Evolutionary conservation across 2,329 filamentous ascomycete species (phyloP), one percentile per base, ranked within the genome.

Genomic region (Phoma sp.): DNA sequence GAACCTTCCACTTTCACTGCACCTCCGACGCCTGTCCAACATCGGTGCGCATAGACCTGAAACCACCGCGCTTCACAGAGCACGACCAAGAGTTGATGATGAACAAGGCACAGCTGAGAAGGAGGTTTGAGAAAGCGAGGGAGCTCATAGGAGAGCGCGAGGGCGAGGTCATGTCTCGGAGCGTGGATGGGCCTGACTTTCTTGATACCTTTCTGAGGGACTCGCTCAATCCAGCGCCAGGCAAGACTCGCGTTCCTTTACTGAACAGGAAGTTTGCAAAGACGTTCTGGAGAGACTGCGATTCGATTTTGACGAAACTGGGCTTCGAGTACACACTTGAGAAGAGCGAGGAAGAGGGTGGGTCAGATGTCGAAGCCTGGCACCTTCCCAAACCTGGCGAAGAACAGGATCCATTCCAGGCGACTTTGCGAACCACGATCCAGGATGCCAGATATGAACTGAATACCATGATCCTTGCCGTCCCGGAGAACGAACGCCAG

Each of bases 241-340:
- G 78, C 28, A 82, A 80, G 61, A 80, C 81, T 59, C 72, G 77
- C 37, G 86, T 90, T 61, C 81, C 82, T 5, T 76, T 81, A 7
- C 72, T 81, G 14, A 90, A 90, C 65, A 86, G 87, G 67, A 83
- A 83, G 51, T 90, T 88, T 60, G 77, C 84, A 62, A 78, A 84
- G 56, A 82, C 82, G 2, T 88, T 89, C 68, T 87, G 85, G 9
- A 75, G 81, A 34, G 84, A 87, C 42, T 90, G 86, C 67, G 78
- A 80, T 59, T 76, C 79, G 10, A 68, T 90, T 23, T 74, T 90
- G 15, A 76, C 81, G 49, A 81, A 79, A 38, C 67, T 89, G 28
- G 85, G 83, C 2, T 90, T 90, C 64, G 76, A 65, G 21, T 74
- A 72, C 14, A 47, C 51, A 18, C 21, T 60, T 28, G 70, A 73